Percentiles rank a stretch among this genome's conserved stretches.
phyloP scores from a whole-genome alignment of 1,139 yeast genomes.

The Protomyces gravidus region DNA sequence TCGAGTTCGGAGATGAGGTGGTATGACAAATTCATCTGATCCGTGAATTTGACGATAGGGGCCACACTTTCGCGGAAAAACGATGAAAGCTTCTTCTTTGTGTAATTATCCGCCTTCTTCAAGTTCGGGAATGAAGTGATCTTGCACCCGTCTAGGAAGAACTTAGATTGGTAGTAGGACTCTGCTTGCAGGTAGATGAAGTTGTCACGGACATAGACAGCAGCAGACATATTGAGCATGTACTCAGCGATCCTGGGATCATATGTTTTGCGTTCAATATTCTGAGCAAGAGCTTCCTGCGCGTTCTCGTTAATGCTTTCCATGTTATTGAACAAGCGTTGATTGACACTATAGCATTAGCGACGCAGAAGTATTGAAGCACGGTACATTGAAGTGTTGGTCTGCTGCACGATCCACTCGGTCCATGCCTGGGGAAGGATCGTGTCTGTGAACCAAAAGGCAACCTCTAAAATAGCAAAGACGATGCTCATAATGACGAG shows the following conservation, averaged over 20 bases:
- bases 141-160: background rate
- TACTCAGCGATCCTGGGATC: conserved; percentile 6
- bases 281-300: background rate
- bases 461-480: background rate
- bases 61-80: background rate
- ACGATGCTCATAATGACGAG: background rate
- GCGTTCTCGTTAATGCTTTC: background rate
- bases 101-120: background rate
- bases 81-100: background rate
- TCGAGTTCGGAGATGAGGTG: conserved; percentile 15
- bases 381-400: background rate
- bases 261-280: background rate
- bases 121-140: background rate
- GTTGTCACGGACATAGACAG: conserved; percentile 8
- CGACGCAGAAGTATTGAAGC: no score
- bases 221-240: conserved; percentile 9
- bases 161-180: background rate
- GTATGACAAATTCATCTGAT: background rate
- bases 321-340: background rate
- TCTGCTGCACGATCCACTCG: background rate
- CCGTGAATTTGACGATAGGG: background rate
- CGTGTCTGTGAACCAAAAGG: background rate
- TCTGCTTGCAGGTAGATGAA: conserved; percentile 1
- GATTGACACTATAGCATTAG: background rate
- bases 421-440: background rate